Evolutionary conservation across 495 filamentous ascomycete genomes (phyloP).

Genomic region (Aspergillus haitiensis): DNA sequence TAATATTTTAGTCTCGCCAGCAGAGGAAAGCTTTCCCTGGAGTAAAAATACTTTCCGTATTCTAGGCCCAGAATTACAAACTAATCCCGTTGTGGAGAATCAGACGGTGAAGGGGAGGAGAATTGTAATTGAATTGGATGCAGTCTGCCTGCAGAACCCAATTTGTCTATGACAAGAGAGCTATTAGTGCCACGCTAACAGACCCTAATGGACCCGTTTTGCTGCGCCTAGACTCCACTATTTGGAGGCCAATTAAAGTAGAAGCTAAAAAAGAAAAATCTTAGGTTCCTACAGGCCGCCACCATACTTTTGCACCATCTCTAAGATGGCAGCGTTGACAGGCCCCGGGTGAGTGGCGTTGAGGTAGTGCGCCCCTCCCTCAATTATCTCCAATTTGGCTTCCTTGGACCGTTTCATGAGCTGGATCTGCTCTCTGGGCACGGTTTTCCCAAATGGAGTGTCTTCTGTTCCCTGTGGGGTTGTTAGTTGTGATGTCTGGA

Average conservation of each 20-base stretch:
- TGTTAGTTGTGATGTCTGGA: background rate
- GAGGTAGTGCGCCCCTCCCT: constrained; percentile 60
- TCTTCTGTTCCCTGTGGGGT: constrained; percentile 53
- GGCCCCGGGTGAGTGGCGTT: constrained; percentile 58
- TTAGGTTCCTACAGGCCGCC: background rate
- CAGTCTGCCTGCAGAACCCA: too few species aligned
- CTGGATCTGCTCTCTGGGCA: constrained; percentile 57
- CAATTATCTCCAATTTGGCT: constrained; percentile 49
- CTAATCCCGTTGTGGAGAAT: background rate
- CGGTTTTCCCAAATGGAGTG: constrained; percentile 45
- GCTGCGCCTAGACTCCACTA: background rate
- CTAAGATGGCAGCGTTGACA: constrained; percentile 51
- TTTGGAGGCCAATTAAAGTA: too few species aligned
- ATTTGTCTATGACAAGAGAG: background rate
- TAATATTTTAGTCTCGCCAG: background rate
- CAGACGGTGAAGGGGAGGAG: background rate
- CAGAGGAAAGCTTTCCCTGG: too few species aligned
- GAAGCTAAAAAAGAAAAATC: background rate
- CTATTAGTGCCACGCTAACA: background rate
- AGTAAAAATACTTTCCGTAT: too few species aligned
- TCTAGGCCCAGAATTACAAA: too few species aligned
- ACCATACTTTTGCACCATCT: constrained; percentile 37
- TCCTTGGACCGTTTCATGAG: constrained; percentile 55
- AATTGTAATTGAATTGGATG: too few species aligned
- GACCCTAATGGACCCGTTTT: background rate